Percentiles rank a stretch among this genome's conserved stretches.
Evolutionary conservation across 148 eudicot species (phyloP).

Genomic region (Rhododendron simsii): DNA sequence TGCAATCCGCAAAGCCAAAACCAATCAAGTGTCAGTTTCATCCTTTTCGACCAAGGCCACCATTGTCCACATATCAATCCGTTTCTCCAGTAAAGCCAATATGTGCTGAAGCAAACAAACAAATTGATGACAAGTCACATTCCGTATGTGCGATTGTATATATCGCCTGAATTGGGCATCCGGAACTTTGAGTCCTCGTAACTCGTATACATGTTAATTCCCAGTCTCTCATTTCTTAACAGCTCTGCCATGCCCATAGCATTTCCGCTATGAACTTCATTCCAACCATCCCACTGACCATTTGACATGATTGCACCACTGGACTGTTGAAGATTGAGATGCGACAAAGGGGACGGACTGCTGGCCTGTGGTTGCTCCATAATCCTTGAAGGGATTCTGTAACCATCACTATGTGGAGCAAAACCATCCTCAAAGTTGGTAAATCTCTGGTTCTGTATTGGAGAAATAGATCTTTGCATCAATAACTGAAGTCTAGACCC

Average conservation of each 20-base stretch:
- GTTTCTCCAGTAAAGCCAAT: conserved; percentile 7
- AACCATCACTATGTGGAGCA: conserved; percentile 40
- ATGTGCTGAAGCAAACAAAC: neutral
- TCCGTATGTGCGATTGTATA: conserved; percentile 51
- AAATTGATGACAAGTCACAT: conserved; percentile 26
- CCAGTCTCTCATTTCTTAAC: conserved; percentile 46
- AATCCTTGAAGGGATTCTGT: conserved; percentile 49
- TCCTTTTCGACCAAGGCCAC: conserved; percentile 8
- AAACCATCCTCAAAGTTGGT: conserved; percentile 40
- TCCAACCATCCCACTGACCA: conserved; percentile 80
- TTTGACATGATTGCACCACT: conserved; percentile 50
- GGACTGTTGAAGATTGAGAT: conserved; percentile 43
- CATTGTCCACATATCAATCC: conserved; percentile 1
- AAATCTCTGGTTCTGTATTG: conserved; percentile 63
- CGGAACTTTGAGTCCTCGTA: conserved; percentile 56
- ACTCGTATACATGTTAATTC: conserved; percentile 32
- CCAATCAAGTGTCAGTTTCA: conserved; percentile 17
- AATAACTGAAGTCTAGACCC: conserved; percentile 59
- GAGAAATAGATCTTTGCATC: conserved; percentile 61
- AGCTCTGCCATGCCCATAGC: conserved; percentile 47
- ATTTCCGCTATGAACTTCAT: conserved; percentile 38
- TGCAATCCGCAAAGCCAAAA: conserved; percentile 10
- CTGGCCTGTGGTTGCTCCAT: conserved; percentile 47
- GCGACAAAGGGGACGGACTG: conserved; percentile 37
- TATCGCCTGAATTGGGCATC: conserved; percentile 48